phyloP scores from a whole-genome alignment of 2,329 filamentous ascomycete species.

The Scedosporium dehoogii region DNA sequence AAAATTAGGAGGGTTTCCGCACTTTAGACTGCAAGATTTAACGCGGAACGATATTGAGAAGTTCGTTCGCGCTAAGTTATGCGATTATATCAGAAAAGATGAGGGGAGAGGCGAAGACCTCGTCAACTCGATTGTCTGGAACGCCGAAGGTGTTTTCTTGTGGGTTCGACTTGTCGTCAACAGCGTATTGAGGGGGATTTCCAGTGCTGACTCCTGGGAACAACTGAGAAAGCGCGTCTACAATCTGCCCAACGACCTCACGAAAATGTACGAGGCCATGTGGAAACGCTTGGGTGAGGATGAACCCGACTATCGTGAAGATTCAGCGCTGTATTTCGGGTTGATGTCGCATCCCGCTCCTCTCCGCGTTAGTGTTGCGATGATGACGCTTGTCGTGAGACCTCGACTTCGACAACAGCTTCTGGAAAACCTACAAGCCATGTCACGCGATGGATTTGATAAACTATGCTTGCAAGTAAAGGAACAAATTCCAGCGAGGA shows the following conservation, averaged over 20 bases:
- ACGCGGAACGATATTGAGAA: neutral
- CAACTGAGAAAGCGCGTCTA: neutral
- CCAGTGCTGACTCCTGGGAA: neutral
- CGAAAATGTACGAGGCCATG: neutral
- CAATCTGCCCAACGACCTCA: neutral
- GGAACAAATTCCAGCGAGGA: neutral
- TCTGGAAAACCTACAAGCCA: neutral
- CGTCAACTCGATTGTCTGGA: neutral
- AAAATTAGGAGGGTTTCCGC: neutral
- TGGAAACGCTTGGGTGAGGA: neutral
- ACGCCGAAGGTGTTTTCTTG: neutral
- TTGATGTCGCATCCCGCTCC: neutral
- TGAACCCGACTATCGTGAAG: neutral
- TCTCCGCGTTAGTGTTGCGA: neutral
- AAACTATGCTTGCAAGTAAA: neutral
- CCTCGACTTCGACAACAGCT: neutral
- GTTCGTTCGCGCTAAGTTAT: neutral
- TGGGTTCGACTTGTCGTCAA: neutral
- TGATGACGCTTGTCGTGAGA: neutral
- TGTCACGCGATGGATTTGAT: neutral
- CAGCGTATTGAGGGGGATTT: neutral
- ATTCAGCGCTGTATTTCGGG: neutral
- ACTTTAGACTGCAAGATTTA: neutral
- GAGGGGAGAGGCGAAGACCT: neutral
- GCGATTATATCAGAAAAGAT: neutral